Evolutionary conservation across 768 basidiomycete species (phyloP).

Genomic region (Tulasnella sp.): DNA sequence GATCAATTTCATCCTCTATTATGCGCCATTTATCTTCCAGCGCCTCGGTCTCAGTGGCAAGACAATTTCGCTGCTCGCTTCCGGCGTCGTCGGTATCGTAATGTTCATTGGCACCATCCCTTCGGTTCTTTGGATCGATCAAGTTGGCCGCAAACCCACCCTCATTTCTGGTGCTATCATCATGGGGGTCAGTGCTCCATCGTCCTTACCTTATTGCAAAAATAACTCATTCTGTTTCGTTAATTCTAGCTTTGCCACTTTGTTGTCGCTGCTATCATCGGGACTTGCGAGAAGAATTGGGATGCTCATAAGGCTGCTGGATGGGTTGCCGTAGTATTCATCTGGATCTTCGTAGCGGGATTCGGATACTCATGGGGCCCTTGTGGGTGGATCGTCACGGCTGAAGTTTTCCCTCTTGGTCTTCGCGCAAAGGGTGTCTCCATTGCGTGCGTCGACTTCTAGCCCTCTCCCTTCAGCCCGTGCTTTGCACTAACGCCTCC

Average conservation of each 20-base stretch:
- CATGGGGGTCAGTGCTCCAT: conserved; percentile 34
- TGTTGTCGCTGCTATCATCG: conserved; percentile 55
- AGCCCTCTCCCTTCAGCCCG: not conserved
- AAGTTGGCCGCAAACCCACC: conserved; percentile 65
- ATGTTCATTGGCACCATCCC: conserved; percentile 64
- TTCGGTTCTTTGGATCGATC: conserved; percentile 70
- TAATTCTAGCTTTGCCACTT: conserved; percentile 51
- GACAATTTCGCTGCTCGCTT: conserved; percentile 41
- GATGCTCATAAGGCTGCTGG: not conserved
- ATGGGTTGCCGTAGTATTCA: not conserved
- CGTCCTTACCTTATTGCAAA: too few relatives aligned
- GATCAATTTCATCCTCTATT: conserved; percentile 43
- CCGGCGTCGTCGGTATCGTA: conserved; percentile 72
- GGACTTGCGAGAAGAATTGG: not conserved
- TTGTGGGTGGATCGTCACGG: not conserved
- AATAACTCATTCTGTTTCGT: conserved; percentile 39
- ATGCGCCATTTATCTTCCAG: conserved; percentile 44
- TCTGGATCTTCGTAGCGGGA: not conserved
- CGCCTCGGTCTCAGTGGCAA: conserved; percentile 47
- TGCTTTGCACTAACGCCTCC: too few relatives aligned
- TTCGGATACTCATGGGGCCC: conserved; percentile 6
- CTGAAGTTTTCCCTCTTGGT: not conserved
- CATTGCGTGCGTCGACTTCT: not conserved
- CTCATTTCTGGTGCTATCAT: conserved; percentile 64
- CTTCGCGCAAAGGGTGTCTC: not conserved